Base-by-base conservation (phyloP, 1,284 basidiomycete species). In the Anthracocystis setariae region DNA sequence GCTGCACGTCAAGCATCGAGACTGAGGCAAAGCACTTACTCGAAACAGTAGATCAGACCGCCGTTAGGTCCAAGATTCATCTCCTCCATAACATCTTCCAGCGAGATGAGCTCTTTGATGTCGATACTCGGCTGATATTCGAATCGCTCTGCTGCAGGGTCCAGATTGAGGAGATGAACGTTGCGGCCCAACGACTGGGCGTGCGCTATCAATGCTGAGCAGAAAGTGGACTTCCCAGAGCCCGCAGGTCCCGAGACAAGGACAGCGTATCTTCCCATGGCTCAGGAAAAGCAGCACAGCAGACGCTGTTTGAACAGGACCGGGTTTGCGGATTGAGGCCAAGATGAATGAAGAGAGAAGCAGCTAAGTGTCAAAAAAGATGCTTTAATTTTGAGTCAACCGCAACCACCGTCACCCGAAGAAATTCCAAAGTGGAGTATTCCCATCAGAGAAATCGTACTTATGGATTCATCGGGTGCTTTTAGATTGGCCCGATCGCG, bases 1-100 rank as follows among this genome's bases (percentile, higher is more conserved):
- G 20, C 40, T 42, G 7, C 38, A 5, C 38, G 17, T 5, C 38
- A 39, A 39, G 20, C 38, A 17, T 39, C 5, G 15, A 39, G 23
- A 24, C 23, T 25, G 20, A 15, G 12, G 17, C 12, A 17, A n/a
- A 8, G n/a, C 18, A 64, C 92, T 90, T 87, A 98, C 94, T 99
- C 96, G 84, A 99, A 98, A 85, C 96, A 98, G 83, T 98, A 98
- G 62, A 99, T 89, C 52, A 99, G 86, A 0, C 94, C 96, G 5
- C 96, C 96, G 78, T 99, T 99, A 0, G 96, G 96, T 0, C 96
- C 96, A 83, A 96, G 92, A 42, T 90, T 90, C 74, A 98, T 88
- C 85, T 98, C 96, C 46, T 87, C 88, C 96, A 98, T 98, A 48
- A 96, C 94, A 85, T 99, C 96, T 68, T 96, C 90, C 46, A 99